phyloP scores from a whole-genome alignment of 768 basidiomycete species.

The Dacryopinax spathularia region DNA sequence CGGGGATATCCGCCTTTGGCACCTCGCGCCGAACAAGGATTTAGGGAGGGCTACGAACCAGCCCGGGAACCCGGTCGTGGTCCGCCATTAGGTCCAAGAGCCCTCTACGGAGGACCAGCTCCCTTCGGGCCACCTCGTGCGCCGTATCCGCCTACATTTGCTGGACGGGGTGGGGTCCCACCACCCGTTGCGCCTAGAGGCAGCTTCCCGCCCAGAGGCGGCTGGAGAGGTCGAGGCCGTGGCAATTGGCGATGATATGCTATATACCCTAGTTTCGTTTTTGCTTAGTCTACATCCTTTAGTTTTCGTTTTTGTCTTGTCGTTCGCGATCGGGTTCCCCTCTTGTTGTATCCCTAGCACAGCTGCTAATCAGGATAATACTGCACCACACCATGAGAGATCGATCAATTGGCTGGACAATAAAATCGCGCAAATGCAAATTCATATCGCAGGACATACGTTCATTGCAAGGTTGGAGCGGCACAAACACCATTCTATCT shows the following conservation, averaged over 20 bases:
- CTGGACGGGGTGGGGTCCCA: background rate
- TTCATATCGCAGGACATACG: too few species aligned
- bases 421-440: too few species aligned
- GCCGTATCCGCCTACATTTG: background rate
- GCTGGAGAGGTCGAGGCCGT: background rate
- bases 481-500: too few species aligned
- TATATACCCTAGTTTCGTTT: background rate
- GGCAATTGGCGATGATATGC: background rate
- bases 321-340: too few species aligned
- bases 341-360: background rate
- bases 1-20: background rate
- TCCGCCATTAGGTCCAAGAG: background rate
- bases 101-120: background rate
- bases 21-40: background rate
- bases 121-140: background rate
- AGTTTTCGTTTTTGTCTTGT: background rate
- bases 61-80: background rate
- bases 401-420: too few species aligned
- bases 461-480: too few species aligned
- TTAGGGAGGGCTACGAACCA: background rate
- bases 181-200: background rate
- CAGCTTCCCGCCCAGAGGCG: background rate
- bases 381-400: background rate
- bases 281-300: background rate
- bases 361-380: background rate